phyloP scores from a whole-genome alignment of 495 filamentous ascomycete genomes.

The Hamigera avellanea region DNA sequence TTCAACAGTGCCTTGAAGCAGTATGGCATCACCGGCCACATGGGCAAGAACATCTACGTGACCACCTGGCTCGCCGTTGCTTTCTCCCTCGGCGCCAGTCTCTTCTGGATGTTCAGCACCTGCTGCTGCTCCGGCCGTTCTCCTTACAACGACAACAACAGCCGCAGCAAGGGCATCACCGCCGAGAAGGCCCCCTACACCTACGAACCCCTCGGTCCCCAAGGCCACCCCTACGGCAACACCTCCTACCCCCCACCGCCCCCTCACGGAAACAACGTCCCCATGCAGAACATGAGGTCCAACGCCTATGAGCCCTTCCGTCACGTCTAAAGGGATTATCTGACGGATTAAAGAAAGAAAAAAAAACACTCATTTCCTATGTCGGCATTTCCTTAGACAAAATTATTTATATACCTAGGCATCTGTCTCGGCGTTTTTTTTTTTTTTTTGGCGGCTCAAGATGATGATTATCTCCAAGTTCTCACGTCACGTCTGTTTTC shows the following conservation, averaged over 20 bases:
- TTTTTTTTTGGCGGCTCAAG: too few relatives aligned
- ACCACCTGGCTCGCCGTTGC: constrained; percentile 68
- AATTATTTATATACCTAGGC: too few relatives aligned
- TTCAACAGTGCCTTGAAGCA: constrained; percentile 50
- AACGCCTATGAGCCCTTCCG: constrained; percentile 37
- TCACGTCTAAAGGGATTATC: constrained; percentile 33
- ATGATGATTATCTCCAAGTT: too few relatives aligned
- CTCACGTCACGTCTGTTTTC: too few relatives aligned
- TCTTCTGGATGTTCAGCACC: constrained; percentile 84
- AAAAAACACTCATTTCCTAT: too few relatives aligned
- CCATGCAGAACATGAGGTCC: constrained; percentile 10
- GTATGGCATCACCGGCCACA: constrained; percentile 51
- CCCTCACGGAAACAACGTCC: constrained; percentile 8
- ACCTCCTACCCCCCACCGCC: constrained; percentile 21
- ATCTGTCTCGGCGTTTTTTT: too few relatives aligned
- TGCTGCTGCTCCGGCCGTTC: constrained; percentile 78
- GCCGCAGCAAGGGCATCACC: constrained; percentile 15
- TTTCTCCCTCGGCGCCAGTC: constrained; percentile 55
- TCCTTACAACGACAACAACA: constrained; percentile 29
- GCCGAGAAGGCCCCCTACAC: constrained; percentile 41
- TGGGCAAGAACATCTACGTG: constrained; percentile 58
- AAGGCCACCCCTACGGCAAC: constrained; percentile 4
- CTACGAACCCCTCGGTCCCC: constrained; percentile 35
- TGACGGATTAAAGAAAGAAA: too few relatives aligned
- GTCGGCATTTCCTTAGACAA: too few relatives aligned